These are phyloP conservation scores for Phycomyces blakesleeanus DNA, from an alignment of 192 early-diverging fungal species.

Conservation along the genomic window DNA sequence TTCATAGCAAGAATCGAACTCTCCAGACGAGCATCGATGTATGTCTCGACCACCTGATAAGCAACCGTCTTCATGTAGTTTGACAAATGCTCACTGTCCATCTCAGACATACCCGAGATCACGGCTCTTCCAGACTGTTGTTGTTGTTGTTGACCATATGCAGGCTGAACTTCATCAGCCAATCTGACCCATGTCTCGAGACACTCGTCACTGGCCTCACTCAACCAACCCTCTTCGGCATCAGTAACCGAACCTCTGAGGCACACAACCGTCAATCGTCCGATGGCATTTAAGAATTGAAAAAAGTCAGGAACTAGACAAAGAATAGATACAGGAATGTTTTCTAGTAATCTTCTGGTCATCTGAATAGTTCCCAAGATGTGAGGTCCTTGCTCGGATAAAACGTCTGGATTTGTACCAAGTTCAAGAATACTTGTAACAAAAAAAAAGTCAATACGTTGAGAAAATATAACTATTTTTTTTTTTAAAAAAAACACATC, in stretches of 20 bases:
- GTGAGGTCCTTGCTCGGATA: conserved; percentile 37
- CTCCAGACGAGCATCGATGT: conserved; percentile 58
- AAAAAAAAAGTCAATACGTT: background rate
- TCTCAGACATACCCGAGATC: background rate
- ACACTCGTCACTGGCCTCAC: conserved; percentile 60
- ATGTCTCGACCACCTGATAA: conserved; percentile 55
- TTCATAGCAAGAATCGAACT: conserved; percentile 45
- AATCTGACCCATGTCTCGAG: conserved; percentile 59
- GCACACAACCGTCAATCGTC: conserved; percentile 52
- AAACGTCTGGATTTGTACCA: conserved; percentile 23
- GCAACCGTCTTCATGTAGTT: conserved; percentile 50
- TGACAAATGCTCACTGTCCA: conserved; percentile 21
- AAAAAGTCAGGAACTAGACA: conserved; percentile 51
- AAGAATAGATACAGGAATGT: conserved; percentile 44
- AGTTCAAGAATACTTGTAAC: conserved; percentile 23
- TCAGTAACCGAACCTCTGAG: conserved; percentile 33
- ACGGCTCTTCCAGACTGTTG: no score
- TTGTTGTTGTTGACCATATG: background rate
- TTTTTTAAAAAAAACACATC: background rate
- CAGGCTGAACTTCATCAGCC: conserved; percentile 1
- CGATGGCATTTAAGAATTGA: conserved; percentile 55
- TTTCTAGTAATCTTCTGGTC: conserved; percentile 52
- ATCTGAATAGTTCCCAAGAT: conserved; percentile 52
- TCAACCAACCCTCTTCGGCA: conserved; percentile 47
- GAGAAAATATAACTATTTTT: background rate